Evolutionary conservation across 2,329 filamentous ascomycete species (phyloP).

Genomic region (Talaromyces albobiverticillius): DNA sequence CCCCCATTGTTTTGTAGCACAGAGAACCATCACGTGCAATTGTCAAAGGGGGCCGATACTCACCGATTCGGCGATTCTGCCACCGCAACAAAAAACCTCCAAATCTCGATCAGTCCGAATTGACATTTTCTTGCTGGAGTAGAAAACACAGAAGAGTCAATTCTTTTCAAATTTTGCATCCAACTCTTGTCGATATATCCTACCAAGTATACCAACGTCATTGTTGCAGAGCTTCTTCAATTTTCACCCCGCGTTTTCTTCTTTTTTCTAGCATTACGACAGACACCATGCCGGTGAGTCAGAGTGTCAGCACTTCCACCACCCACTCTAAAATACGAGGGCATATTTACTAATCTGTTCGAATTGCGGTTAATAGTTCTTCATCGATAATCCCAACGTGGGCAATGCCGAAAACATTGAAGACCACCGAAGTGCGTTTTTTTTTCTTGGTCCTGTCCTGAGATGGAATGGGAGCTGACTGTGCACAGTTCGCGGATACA

Average conservation of each 20-base stretch:
- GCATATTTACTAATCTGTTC: neutral
- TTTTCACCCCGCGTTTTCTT: neutral
- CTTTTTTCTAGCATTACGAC: neutral
- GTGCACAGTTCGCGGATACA: constrained; percentile 74
- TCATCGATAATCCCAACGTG: constrained; percentile 59
- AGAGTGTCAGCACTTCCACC: neutral
- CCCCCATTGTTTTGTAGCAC: too few relatives aligned
- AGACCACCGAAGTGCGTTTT: constrained; percentile 72
- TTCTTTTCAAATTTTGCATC: too few relatives aligned
- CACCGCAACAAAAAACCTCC: too few relatives aligned
- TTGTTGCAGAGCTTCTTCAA: too few relatives aligned
- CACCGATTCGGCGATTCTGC: too few relatives aligned
- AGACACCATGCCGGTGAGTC: neutral
- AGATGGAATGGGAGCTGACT: neutral
- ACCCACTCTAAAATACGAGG: neutral
- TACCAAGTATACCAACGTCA: too few relatives aligned
- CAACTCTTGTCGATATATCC: too few relatives aligned
- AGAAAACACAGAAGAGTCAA: too few relatives aligned
- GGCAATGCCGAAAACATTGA: constrained; percentile 72
- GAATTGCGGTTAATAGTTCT: constrained; percentile 1
- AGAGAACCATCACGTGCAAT: too few relatives aligned
- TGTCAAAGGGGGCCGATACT: too few relatives aligned
- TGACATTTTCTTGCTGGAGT: too few relatives aligned
- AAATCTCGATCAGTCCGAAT: too few relatives aligned
- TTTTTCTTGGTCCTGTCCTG: neutral